Evolutionary conservation across 2,329 filamentous ascomycete genomes (phyloP).

Genomic region (Diplodia scrobiculata): DNA sequence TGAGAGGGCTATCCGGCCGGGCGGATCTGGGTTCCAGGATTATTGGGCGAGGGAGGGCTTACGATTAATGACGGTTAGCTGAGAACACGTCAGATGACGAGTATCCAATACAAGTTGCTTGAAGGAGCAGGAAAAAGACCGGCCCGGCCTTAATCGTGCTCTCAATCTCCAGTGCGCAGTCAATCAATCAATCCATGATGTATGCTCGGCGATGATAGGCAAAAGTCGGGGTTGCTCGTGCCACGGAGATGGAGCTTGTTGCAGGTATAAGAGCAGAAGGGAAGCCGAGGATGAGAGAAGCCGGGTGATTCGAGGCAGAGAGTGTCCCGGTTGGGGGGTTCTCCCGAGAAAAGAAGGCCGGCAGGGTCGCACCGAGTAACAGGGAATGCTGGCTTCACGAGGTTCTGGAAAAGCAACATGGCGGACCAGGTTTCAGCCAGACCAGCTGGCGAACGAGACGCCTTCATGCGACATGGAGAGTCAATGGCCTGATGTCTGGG

Average conservation of each 20-base stretch:
- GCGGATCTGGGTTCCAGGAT: not conserved
- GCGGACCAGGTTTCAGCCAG: slow-evolving; percentile 9
- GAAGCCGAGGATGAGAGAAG: not conserved
- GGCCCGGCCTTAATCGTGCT: not conserved
- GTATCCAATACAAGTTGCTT: not conserved
- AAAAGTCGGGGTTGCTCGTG: not conserved
- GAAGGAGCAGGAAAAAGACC: slow-evolving; percentile 2
- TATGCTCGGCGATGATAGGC: not conserved
- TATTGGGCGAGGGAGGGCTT: not conserved
- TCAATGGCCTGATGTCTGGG: slow-evolving; percentile 15
- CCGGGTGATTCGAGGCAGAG: not conserved
- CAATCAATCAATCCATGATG: too few species aligned
- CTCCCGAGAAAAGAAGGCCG: slow-evolving; percentile 12
- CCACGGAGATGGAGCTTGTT: slow-evolving; percentile 5
- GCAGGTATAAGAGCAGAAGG: not conserved
- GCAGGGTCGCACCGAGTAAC: slow-evolving; percentile 6
- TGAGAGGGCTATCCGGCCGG: not conserved
- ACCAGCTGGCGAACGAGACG: not conserved
- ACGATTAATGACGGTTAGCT: not conserved
- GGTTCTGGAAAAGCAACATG: slow-evolving; percentile 15
- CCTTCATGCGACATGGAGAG: slow-evolving; percentile 14
- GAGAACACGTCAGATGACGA: slow-evolving; percentile 1
- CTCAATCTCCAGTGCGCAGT: not conserved
- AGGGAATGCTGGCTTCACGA: not conserved
- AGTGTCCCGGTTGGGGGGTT: slow-evolving; percentile 7